Conservation (phyloP, 2,329 filamentous ascomycete genomes). For the Scopulariopsis brevicaulis region DNA sequence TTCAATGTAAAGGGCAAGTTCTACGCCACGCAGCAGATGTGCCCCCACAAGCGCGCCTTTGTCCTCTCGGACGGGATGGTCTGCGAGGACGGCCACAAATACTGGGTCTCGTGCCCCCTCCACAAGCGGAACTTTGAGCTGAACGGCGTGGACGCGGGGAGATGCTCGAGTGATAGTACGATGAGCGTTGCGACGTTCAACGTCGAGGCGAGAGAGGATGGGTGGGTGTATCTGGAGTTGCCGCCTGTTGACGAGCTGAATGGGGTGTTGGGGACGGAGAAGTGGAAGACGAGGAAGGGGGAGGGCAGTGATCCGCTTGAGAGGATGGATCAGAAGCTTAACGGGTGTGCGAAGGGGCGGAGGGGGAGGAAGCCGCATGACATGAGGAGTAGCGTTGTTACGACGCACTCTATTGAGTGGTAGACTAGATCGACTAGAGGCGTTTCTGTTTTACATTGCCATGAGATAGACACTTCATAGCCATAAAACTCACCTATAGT, state of each 20-base stretch:
- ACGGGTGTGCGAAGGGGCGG: neutral
- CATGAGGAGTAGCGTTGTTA: neutral
- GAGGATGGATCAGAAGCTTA: constrained; percentile 30
- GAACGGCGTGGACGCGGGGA: constrained; percentile 36
- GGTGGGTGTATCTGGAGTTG: constrained; percentile 68
- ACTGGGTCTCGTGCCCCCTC: constrained; percentile 73
- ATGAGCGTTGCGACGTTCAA: constrained; percentile 77
- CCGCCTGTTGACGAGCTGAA: constrained; percentile 76
- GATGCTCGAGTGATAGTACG: constrained; percentile 63
- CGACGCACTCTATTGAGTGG: neutral
- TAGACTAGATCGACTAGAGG: no score
- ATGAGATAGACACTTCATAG: no score
- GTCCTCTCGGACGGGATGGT: constrained; percentile 76
- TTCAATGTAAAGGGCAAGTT: constrained; percentile 74
- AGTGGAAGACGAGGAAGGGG: constrained; percentile 67
- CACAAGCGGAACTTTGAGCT: constrained; percentile 88
- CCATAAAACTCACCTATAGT: no score
- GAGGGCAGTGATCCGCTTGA: constrained; percentile 38
- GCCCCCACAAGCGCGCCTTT: constrained; percentile 82
- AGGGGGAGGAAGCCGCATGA: constrained; percentile 1
- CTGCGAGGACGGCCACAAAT: constrained; percentile 43
- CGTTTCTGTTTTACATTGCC: no score
- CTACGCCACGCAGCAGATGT: constrained; percentile 90
- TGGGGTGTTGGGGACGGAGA: constrained; percentile 61
- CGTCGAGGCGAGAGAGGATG: constrained; percentile 61